Conservation (phyloP, 2,329 filamentous ascomycete species). For the Pseudophaeomoniella oleicola region DNA sequence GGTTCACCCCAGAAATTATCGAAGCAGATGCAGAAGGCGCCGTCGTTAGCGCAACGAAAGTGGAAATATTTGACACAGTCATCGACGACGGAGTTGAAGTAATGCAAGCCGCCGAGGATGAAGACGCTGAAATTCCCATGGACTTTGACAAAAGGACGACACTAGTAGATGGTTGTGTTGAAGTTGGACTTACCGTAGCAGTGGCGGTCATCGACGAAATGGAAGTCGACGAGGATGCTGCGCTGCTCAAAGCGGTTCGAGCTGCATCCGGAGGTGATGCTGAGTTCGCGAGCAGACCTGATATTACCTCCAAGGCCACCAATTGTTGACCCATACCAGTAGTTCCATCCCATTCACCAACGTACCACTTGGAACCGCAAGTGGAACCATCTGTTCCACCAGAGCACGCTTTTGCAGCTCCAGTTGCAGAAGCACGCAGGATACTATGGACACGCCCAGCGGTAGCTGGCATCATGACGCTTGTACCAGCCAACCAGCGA, state of each 20-base stretch:
- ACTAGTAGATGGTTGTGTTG: neutral
- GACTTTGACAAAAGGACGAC: neutral
- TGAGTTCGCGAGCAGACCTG: slow-evolving; percentile 11
- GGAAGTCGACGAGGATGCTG: neutral
- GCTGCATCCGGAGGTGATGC: slow-evolving; percentile 8
- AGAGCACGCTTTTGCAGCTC: slow-evolving; percentile 47
- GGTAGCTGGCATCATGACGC: slow-evolving; percentile 48
- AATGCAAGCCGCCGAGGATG: neutral
- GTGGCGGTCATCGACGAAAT: no score
- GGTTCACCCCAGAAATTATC: no score
- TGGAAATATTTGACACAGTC: neutral
- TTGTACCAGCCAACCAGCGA: slow-evolving; percentile 48
- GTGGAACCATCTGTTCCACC: slow-evolving; percentile 40
- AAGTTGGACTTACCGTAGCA: neutral
- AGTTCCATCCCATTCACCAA: slow-evolving; percentile 38
- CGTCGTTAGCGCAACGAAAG: neutral
- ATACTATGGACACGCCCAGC: slow-evolving; percentile 39
- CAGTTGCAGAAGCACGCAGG: slow-evolving; percentile 42
- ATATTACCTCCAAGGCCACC: slow-evolving; percentile 47
- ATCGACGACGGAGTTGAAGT: neutral
- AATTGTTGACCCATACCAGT: slow-evolving; percentile 56
- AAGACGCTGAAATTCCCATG: neutral
- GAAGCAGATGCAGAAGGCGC: neutral
- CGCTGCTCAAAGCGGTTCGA: no score
- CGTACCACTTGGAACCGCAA: slow-evolving; percentile 52